phyloP scores from a whole-genome alignment of 495 filamentous ascomycete species.

The Podospora fimiseda region DNA sequence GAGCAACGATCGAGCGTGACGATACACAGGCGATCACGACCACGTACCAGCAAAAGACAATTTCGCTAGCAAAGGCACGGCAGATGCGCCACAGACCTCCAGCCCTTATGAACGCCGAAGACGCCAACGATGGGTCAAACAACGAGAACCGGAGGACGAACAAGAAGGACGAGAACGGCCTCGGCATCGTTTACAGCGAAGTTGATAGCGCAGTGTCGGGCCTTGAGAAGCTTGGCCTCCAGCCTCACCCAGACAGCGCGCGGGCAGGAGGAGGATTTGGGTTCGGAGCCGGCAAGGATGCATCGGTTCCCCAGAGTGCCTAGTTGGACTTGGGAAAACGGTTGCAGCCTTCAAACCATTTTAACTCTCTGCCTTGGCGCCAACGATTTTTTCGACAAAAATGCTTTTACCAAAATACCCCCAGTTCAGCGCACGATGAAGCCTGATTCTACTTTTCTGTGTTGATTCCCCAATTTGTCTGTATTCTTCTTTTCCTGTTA shows the following conservation, averaged over 20 bases:
- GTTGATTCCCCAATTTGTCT: background rate
- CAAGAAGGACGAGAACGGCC: conserved; percentile 29
- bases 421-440: background rate
- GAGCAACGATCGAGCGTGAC: conserved; percentile 96
- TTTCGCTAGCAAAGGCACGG: conserved; percentile 76
- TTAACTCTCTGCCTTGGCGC: conserved; percentile 3
- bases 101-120: conserved; percentile 69
- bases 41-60: conserved; percentile 93
- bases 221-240: conserved; percentile 38
- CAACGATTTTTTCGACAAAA: background rate
- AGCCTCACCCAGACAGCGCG: conserved; percentile 30
- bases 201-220: conserved; percentile 46
- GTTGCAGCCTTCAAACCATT: background rate
- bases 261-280: conserved; percentile 25
- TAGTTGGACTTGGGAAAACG: conserved; percentile 18
- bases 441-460: background rate
- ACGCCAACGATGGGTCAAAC: conserved; percentile 34
- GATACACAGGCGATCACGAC: conserved; percentile 68
- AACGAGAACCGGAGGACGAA: conserved; percentile 15
- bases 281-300: conserved; percentile 30
- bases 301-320: conserved; percentile 37
- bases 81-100: conserved; percentile 82
- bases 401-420: conserved; percentile 6
- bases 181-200: conserved; percentile 46
- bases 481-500: background rate